Evolutionary conservation across 495 filamentous ascomycete genomes (phyloP), one percentile per base, ranked within the genome.

Genomic region (Podospora anserina): DNA sequence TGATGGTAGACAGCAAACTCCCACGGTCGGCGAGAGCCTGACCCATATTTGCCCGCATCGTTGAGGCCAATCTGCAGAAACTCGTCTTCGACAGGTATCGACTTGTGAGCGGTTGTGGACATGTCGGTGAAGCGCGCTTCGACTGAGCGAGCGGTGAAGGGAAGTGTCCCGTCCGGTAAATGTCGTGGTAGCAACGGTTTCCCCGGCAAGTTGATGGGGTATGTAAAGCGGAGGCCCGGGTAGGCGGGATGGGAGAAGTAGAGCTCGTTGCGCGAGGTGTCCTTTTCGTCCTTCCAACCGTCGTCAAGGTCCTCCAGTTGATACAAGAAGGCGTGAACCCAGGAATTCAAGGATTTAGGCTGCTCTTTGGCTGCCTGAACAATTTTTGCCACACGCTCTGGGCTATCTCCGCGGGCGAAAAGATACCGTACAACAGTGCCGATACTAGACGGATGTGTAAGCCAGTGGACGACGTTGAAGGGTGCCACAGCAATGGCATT

Each of bases 1-100:
- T 71, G 69, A 55, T 71, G 69, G 62, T 71, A 71, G 32, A 71
- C 64, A 32, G 66, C 64, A 20, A 49, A 56, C 30, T 68, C 55
- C 69, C 69, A 71, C 2, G 55, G 56, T 9, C 39, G 69, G 16
- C 61, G 66, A 28, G 7, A 58, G 39, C 30, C 32, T 16, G 7
- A 11, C 20, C 1, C 2, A 18, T 15, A 53, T 4, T 16, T 19
- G 60, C 9, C 18, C 4, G 28, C 39, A 34, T 68, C 63, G 54
- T 53, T 63, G 49, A 65, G 11, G 16, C 61, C 61, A n/a, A 71
- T 19, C 57, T 71, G 69, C 23, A 71, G 55, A 53, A 61, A 68
- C 16, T 23, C 15, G 34, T 68, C 61, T 1, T 65, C 56, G 15
- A 55, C 5, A 3, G 65, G 61, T 0, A 39, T 57, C 15, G 32